Conservation (phyloP, 1,284 basidiomycete genomes). For the Ustilago tritici region DNA sequence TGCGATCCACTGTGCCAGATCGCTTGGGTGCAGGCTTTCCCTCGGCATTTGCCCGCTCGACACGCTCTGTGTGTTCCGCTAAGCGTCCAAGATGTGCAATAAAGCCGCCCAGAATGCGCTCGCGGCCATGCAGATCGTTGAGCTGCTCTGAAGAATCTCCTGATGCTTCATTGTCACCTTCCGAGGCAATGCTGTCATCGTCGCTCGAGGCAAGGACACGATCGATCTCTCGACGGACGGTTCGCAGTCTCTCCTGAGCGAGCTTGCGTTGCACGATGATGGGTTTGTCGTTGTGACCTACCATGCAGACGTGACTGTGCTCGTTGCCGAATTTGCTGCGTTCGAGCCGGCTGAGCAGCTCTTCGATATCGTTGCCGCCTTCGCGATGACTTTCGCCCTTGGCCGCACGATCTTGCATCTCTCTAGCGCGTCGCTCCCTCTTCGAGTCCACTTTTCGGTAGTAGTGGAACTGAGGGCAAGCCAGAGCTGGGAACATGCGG, state of each 20-base stretch:
- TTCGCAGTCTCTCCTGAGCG: slow-evolving; percentile 73
- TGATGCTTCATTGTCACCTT: slow-evolving; percentile 12
- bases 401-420: slow-evolving; percentile 12
- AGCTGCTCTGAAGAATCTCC: slow-evolving; percentile 30
- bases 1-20: slow-evolving; percentile 25
- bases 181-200: slow-evolving; percentile 11
- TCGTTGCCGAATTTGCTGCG: slow-evolving; percentile 87
- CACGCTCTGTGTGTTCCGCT: slow-evolving; percentile 26
- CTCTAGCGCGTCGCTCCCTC: slow-evolving; percentile 66
- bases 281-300: slow-evolving; percentile 73
- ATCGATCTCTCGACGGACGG: slow-evolving; percentile 61
- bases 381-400: slow-evolving; percentile 4
- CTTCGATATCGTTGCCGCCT: slow-evolving; percentile 24
- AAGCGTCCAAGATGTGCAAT: slow-evolving; percentile 72
- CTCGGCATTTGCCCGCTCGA: slow-evolving; percentile 42
- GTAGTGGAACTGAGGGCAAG: slow-evolving; percentile 86
- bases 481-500: slow-evolving; percentile 79
- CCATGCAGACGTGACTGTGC: slow-evolving; percentile 83
- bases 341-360: slow-evolving; percentile 42
- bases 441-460: slow-evolving; percentile 74
- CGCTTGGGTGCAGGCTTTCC: slow-evolving; percentile 23
- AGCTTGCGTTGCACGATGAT: slow-evolving; percentile 79
- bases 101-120: slow-evolving; percentile 75
- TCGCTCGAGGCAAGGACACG: slow-evolving; percentile 40
- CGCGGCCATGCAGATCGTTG: slow-evolving; percentile 57